Evolutionary conservation across 2,329 filamentous ascomycete species (phyloP), one percentile per base, ranked within the genome.

Genomic region (Aureobasidium sp.): DNA sequence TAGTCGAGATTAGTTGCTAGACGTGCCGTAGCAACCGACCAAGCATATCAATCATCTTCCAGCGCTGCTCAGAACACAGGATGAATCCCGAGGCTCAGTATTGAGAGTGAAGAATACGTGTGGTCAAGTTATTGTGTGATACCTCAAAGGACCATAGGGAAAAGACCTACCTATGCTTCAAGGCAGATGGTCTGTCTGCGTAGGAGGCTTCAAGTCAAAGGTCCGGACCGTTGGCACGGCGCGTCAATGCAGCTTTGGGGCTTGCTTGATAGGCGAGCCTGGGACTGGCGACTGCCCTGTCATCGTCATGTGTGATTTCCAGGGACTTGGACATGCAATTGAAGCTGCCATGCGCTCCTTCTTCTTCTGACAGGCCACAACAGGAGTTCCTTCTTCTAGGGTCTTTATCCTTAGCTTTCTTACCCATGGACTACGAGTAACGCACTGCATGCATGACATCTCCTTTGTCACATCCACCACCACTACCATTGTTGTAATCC

Each of bases 221-320:
- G 51, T 41, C 51, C 51, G 51, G 37, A 55, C 36, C 51, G 51
- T 42, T 22, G 51, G 41, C 47, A 51, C 17, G 17, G 47, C 22
- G 36, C 37, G 51, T 42, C 51, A 36, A 42, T 37, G 51, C 51
- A 36, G 51, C 51, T 15, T 17, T 42, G 36, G 49, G 47, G 51
- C 37, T 42, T 55, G 51, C 37, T 42, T 55, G 51, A n/a, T 53
- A 41, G 36, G 36, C 51, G 36, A 41, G 17, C 49, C 39, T 39
- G 9, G 20, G 36, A 41, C 25, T 29, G 44, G 25, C 25, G 44
- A 22, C 22, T 8, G 39, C 39, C 22, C 20, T 20, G 53, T 39
- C 53, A 44, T 57, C 53, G 53, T 57, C 53, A 57, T 57, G 53
- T 22, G 53, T 45, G 53, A 57, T 57, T 36, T 45, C 53, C 49